A percentile compares a stretch with the other conserved stretches of the same genome.
Conservation (phyloP, 768 basidiomycete genomes). For the Naganishia antarctica region DNA sequence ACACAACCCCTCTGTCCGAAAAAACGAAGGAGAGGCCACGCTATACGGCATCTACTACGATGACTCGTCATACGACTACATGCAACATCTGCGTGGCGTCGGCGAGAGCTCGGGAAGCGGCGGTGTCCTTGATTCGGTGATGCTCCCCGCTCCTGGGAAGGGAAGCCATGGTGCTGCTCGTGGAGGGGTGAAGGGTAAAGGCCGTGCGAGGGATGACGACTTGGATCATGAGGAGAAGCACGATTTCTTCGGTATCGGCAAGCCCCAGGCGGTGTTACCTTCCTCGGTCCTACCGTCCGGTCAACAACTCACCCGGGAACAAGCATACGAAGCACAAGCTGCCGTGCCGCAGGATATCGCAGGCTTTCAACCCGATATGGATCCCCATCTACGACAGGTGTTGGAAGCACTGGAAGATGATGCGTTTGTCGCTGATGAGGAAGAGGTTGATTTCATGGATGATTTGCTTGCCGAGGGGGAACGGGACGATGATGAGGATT, state of each 20-base stretch:
- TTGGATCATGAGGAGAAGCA: slow-evolving; percentile 11
- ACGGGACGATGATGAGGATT: slow-evolving; percentile 48
- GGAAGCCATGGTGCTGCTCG: slow-evolving; percentile 34
- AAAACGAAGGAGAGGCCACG: slow-evolving; percentile 77
- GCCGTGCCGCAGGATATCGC: slow-evolving; percentile 74
- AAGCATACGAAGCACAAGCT: slow-evolving; percentile 57
- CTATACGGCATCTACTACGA: slow-evolving; percentile 89
- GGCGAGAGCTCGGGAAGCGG: slow-evolving; percentile 54
- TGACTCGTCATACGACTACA: slow-evolving; percentile 95
- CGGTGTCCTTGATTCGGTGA: slow-evolving; percentile 61
- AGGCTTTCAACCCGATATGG: slow-evolving; percentile 92
- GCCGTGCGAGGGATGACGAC: slow-evolving; percentile 16
- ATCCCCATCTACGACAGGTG: slow-evolving; percentile 85
- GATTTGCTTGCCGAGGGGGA: slow-evolving; percentile 69
- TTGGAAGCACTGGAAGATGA: slow-evolving; percentile 94
- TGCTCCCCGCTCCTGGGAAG: slow-evolving; percentile 52
- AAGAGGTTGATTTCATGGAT: slow-evolving; percentile 57
- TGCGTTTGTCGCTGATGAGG: slow-evolving; percentile 63
- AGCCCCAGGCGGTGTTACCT: slow-evolving; percentile 20
- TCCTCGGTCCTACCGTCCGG: slow-evolving; percentile 53
- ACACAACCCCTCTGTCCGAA: slow-evolving; percentile 52
- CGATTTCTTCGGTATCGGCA: slow-evolving; percentile 31
- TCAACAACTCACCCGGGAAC: slow-evolving; percentile 60
- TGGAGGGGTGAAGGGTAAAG: slow-evolving; percentile 27
- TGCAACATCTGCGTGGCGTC: slow-evolving; percentile 83